Percentiles rank a stretch among this genome's conserved stretches.
phyloP scores from a whole-genome alignment of 441 rosid species.

The Macaranga tanarius region DNA sequence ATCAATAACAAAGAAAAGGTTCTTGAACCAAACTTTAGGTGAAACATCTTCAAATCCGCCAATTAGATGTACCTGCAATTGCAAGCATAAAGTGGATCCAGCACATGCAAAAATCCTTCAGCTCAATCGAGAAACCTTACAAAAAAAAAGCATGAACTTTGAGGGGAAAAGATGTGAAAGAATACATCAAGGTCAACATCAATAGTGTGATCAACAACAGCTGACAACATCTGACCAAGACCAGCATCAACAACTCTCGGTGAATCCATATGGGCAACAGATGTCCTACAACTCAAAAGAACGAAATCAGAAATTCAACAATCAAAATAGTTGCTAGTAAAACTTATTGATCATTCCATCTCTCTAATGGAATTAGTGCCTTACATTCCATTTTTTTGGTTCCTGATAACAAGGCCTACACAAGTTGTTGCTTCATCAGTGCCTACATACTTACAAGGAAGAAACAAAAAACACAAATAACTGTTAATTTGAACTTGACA shows the following conservation, averaged over 20 bases:
- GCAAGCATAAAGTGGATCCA: constrained; percentile 1
- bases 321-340: background rate
- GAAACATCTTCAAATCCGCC: constrained; percentile 77
- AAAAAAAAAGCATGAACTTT: background rate
- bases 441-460: constrained; percentile 39
- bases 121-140: background rate
- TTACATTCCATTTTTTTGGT: constrained; percentile 64
- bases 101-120: constrained; percentile 8
- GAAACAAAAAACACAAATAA: background rate
- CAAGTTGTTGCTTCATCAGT: constrained; percentile 93
- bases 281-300: constrained; percentile 53
- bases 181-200: constrained; percentile 67
- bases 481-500: background rate
- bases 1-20: constrained; percentile 27
- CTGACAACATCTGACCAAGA: constrained; percentile 64
- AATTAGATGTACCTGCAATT: constrained; percentile 74
- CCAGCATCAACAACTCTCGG: constrained; percentile 61
- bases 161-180: constrained; percentile 5
- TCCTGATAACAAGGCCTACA: constrained; percentile 69
- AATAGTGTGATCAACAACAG: constrained; percentile 32
- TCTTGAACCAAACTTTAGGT: constrained; percentile 43
- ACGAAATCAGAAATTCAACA: constrained; percentile 6
- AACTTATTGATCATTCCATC: background rate
- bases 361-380: constrained; percentile 18
- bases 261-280: constrained; percentile 82